Conservation (phyloP, 2,329 filamentous ascomycete species). For the Neonectria ditissima region DNA sequence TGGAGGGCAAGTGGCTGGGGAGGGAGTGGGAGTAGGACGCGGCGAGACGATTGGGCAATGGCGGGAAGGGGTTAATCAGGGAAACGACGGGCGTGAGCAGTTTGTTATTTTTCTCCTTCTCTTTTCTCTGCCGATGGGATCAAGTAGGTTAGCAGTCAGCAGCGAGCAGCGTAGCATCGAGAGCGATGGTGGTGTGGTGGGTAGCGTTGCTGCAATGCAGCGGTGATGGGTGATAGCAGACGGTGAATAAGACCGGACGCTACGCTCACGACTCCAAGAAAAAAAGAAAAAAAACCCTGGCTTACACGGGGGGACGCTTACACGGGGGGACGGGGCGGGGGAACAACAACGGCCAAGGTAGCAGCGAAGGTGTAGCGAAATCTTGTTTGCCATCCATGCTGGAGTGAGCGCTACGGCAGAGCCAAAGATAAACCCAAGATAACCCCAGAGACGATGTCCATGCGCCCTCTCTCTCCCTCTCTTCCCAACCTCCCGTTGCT, state of each 20-base stretch:
- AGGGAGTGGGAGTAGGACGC: conserved; percentile 20
- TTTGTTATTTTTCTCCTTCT: background rate
- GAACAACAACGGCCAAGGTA: background rate
- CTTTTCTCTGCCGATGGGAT: conserved; percentile 11
- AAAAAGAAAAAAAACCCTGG: too few relatives aligned
- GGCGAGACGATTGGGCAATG: conserved; percentile 23
- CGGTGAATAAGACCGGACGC: conserved; percentile 23
- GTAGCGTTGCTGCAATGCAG: conserved; percentile 5
- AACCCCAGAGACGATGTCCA: background rate
- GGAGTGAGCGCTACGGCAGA: background rate
- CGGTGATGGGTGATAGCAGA: conserved; percentile 13
- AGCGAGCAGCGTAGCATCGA: too few relatives aligned
- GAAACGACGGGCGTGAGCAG: conserved; percentile 16
- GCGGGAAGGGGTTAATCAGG: conserved; percentile 11
- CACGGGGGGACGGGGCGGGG: background rate
- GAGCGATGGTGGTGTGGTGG: background rate
- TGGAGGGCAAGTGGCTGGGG: conserved; percentile 11
- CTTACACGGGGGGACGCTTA: conserved; percentile 1
- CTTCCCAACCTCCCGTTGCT: background rate
- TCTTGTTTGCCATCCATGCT: conserved; percentile 7
- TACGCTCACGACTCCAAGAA: conserved; percentile 9
- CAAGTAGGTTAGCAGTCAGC: background rate
- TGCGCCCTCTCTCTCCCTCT: background rate
- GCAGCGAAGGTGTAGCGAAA: conserved; percentile 8
- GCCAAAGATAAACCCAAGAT: background rate